A percentile compares a stretch with the other conserved stretches of the same genome.
Conservation (phyloP, 169 alveolate species). For the Eimeria zaria region DNA sequence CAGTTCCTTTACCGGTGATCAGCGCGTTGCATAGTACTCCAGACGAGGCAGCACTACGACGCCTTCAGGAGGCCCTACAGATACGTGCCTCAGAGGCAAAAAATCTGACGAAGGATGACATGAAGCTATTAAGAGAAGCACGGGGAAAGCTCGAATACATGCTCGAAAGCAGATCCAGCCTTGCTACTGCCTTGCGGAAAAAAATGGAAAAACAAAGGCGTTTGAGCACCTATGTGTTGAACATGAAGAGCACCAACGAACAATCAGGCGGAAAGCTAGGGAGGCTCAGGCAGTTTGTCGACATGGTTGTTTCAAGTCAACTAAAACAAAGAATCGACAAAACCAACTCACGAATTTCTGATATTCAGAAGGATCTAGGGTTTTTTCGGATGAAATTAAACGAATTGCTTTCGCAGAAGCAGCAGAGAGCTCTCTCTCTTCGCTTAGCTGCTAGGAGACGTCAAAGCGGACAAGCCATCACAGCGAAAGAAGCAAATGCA, state of each 20-base stretch:
- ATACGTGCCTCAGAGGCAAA: background rate
- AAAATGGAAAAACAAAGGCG: background rate
- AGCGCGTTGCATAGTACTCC: background rate
- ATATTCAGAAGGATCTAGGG: background rate
- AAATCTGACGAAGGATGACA: background rate
- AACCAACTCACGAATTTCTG: background rate
- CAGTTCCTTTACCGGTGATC: background rate
- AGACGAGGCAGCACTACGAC: background rate
- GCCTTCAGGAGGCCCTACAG: background rate
- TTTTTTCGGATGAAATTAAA: background rate
- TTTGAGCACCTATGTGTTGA: background rate
- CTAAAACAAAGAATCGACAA: background rate
- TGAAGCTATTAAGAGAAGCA: background rate
- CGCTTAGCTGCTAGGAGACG: background rate
- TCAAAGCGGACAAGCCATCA: background rate
- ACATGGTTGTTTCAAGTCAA: background rate
- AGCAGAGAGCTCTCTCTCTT: conserved; percentile 34
- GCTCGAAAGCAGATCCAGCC: background rate
- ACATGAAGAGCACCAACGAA: background rate
- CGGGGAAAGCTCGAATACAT: background rate
- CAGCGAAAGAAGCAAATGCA: conserved; percentile 12
- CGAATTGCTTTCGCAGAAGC: background rate
- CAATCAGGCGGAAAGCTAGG: background rate
- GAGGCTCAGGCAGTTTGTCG: background rate
- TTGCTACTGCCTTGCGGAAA: background rate